These are phyloP conservation scores for Ascoidea tarda DNA, from an alignment of 805 yeast genomes.

Conservation along the genomic window DNA sequence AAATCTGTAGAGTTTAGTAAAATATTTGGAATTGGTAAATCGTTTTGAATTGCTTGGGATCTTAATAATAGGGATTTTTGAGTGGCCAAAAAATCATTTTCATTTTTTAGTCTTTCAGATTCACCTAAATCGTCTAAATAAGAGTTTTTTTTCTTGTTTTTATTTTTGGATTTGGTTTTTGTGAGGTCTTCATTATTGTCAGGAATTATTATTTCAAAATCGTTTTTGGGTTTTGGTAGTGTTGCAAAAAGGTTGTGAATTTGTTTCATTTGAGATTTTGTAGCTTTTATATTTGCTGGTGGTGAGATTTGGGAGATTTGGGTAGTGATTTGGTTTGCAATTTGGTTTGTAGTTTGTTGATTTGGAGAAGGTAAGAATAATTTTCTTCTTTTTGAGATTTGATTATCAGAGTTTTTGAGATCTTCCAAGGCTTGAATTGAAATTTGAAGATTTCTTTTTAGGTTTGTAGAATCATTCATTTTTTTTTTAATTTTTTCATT, in stretches of 20 bases:
- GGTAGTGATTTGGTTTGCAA: conserved; percentile 5
- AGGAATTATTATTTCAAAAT: conserved; percentile 26
- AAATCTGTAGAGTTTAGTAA: conserved; percentile 1
- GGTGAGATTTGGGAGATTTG: neutral
- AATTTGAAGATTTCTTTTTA: conserved; percentile 13
- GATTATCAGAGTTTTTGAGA: conserved; percentile 5
- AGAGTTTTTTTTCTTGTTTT: neutral
- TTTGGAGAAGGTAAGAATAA: conserved; percentile 23
- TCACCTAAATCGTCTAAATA: conserved; percentile 8
- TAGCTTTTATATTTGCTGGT: neutral
- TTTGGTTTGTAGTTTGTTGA: conserved; percentile 15
- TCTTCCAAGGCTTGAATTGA: conserved; percentile 12
- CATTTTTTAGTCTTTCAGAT: conserved; percentile 11
- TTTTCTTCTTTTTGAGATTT: conserved; percentile 22
- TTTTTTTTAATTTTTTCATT: conserved; percentile 12
- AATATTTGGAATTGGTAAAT: conserved; percentile 26
- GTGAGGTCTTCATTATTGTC: conserved; percentile 17
- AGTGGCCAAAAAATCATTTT: conserved; percentile 6
- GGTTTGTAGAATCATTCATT: conserved; percentile 15
- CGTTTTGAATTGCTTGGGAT: conserved; percentile 32
- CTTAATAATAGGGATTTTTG: conserved; percentile 20
- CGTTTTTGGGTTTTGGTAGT: conserved; percentile 30
- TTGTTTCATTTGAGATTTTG: neutral
- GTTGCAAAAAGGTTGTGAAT: conserved; percentile 14
- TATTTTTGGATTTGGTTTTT: neutral